Evolutionary conservation across 192 early-diverging fungal genomes (phyloP).

Genomic region (Coemansia sp.): DNA sequence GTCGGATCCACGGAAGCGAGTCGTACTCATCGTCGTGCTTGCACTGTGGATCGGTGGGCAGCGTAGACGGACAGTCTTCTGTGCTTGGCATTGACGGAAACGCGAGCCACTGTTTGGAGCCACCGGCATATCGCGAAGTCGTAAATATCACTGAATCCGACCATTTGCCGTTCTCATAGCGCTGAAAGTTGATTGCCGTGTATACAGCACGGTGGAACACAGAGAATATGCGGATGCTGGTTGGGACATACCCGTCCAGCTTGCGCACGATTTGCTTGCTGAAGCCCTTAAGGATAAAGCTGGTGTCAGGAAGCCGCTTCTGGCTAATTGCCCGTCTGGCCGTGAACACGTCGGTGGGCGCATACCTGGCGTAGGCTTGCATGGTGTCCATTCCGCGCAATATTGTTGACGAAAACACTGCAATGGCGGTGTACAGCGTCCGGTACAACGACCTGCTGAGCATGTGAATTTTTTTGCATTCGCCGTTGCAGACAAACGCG

Average conservation of each 20-base stretch:
- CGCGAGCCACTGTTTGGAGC: constrained; percentile 37
- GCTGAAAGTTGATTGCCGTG: constrained; percentile 33
- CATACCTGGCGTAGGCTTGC: constrained; percentile 6
- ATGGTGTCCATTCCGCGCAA: constrained; percentile 23
- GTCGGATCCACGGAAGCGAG: constrained; percentile 24
- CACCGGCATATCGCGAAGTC: constrained; percentile 31
- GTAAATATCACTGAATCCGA: constrained; percentile 12
- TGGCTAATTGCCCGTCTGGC: constrained; percentile 17
- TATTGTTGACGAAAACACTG: constrained; percentile 31
- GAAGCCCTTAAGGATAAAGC: constrained; percentile 15
- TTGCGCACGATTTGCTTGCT: neutral
- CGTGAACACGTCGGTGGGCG: constrained; percentile 14
- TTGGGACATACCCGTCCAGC: constrained; percentile 26
- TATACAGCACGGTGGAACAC: constrained; percentile 27
- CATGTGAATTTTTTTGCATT: constrained; percentile 5
- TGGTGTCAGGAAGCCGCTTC: constrained; percentile 13
- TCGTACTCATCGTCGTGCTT: too few species aligned
- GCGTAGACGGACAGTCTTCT: neutral
- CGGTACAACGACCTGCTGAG: constrained; percentile 35
- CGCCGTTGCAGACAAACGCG: neutral
- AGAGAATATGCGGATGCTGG: constrained; percentile 28
- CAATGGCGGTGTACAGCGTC: constrained; percentile 28
- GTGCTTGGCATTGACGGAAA: constrained; percentile 11
- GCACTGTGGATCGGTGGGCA: neutral
- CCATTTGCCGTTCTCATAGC: constrained; percentile 19